Conservation (phyloP, 2,329 filamentous ascomycete genomes). For the Aspergillus neotritici region DNA sequence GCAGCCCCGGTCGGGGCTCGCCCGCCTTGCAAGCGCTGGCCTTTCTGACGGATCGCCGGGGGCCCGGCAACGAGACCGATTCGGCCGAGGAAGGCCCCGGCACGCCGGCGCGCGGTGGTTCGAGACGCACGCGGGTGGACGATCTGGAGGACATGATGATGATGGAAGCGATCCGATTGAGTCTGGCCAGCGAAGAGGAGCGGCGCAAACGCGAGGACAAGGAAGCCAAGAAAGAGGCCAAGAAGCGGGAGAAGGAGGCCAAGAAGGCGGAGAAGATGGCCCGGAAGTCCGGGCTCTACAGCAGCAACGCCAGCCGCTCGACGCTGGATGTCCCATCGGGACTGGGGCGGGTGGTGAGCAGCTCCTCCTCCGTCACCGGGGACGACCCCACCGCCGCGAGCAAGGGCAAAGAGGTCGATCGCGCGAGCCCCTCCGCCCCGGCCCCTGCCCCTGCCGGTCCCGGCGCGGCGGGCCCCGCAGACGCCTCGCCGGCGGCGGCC, state of each 20-base stretch:
- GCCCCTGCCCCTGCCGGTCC: constrained; percentile 6
- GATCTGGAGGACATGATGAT: constrained; percentile 98
- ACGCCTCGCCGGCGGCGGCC: constrained; percentile 7
- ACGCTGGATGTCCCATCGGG: constrained; percentile 47
- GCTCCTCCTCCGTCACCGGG: constrained; percentile 31
- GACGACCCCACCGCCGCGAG: constrained; percentile 37
- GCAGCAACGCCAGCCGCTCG: constrained; percentile 56
- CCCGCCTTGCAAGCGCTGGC: constrained; percentile 42
- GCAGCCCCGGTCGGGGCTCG: constrained; percentile 31
- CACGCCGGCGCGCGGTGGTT: constrained; percentile 45
- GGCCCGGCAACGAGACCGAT: constrained; percentile 29
- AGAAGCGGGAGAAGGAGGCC: constrained; percentile 77
- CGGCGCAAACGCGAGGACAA: constrained; percentile 81
- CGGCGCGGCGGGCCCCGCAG: constrained; percentile 32
- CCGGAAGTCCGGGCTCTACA: constrained; percentile 56
- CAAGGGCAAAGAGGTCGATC: constrained; percentile 68
- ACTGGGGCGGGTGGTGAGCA: constrained; percentile 32
- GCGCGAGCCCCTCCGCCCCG: constrained; percentile 31
- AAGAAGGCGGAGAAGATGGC: constrained; percentile 66
- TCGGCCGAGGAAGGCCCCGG: constrained; percentile 31
- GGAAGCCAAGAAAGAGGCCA: constrained; percentile 72
- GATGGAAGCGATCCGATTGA: constrained; percentile 88
- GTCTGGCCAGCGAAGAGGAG: constrained; percentile 88
- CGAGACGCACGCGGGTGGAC: constrained; percentile 62
- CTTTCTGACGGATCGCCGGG: constrained; percentile 43